phyloP scores from a whole-genome alignment of 1,284 basidiomycete species.

The Anthracocystis walkeri region DNA sequence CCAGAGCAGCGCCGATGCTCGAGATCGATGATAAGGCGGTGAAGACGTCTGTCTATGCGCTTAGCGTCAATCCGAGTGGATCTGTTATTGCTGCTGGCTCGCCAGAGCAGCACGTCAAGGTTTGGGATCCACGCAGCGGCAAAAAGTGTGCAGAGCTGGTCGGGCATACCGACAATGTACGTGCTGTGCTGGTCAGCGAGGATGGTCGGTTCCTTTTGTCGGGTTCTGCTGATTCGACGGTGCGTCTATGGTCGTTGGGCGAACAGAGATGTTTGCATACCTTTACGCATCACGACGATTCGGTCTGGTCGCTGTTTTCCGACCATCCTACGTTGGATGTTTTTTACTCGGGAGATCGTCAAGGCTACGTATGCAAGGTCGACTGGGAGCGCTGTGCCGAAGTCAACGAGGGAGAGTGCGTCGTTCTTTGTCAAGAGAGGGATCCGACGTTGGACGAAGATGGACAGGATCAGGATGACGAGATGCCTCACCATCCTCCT shows the following conservation, averaged over 20 bases:
- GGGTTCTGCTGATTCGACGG: slow-evolving; percentile 74
- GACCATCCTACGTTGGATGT: slow-evolving; percentile 86
- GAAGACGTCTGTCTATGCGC: slow-evolving; percentile 67
- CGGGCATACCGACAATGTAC: slow-evolving; percentile 96
- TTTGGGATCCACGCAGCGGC: slow-evolving; percentile 86
- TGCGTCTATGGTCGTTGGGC: slow-evolving; percentile 93
- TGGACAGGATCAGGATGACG: slow-evolving; percentile 4
- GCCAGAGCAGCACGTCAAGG: slow-evolving; percentile 86
- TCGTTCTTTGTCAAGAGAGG: slow-evolving; percentile 74
- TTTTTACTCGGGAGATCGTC: slow-evolving; percentile 95
- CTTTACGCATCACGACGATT: slow-evolving; percentile 93
- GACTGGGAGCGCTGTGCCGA: slow-evolving; percentile 86
- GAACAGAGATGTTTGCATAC: slow-evolving; percentile 92
- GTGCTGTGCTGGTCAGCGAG: slow-evolving; percentile 86
- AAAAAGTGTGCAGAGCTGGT: slow-evolving; percentile 59
- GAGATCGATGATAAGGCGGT: slow-evolving; percentile 48
- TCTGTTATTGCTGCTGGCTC: slow-evolving; percentile 86
- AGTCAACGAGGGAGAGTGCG: slow-evolving; percentile 87
- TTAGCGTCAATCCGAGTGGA: slow-evolving; percentile 77
- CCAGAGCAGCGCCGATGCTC: slow-evolving; percentile 59
- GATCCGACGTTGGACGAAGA: slow-evolving; percentile 19
- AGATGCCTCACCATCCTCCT: slow-evolving; percentile 14
- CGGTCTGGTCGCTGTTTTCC: slow-evolving; percentile 92
- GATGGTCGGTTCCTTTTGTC: slow-evolving; percentile 79
- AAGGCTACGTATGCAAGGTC: slow-evolving; percentile 87